These are phyloP conservation scores for Plasmodium vinckei DNA, from an alignment of 169 alveolate species.

Conservation along the genomic window DNA sequence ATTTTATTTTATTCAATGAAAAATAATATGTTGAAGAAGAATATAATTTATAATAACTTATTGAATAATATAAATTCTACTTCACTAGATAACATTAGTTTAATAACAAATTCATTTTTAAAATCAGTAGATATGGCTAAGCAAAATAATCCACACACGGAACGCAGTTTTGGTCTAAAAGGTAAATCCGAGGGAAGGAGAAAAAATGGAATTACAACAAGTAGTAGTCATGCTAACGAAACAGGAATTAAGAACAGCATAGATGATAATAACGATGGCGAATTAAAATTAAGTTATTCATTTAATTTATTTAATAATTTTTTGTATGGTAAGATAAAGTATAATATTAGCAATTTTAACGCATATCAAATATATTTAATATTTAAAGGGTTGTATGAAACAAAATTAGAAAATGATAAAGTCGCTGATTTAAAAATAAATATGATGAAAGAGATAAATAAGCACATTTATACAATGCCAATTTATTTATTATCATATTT, in stretches of 20 bases:
- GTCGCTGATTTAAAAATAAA: conserved; percentile 20
- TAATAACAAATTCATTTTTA: conserved; percentile 47
- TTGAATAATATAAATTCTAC: conserved; percentile 26
- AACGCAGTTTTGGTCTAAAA: background rate
- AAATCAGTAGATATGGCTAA: background rate
- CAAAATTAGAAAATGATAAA: conserved; percentile 31
- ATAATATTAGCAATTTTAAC: conserved; percentile 32
- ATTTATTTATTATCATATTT: conserved; percentile 35
- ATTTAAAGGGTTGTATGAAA: conserved; percentile 50
- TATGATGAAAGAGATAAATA: conserved; percentile 15
- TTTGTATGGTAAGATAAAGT: conserved; percentile 67
- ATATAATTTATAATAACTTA: conserved; percentile 47
- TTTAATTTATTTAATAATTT: conserved; percentile 58
- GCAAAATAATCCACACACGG: background rate
- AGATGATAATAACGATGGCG: background rate
- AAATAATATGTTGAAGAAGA: conserved; percentile 14
- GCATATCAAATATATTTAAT: conserved; percentile 36
- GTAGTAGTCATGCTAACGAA: background rate
- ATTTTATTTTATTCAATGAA: conserved; percentile 54
- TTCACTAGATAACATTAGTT: conserved; percentile 34
- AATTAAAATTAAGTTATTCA: conserved; percentile 11
- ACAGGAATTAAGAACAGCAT: background rate
- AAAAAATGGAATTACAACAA: background rate
- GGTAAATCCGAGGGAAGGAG: background rate
- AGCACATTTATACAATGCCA: conserved; percentile 35